These are phyloP conservation scores for Zygosaccharomyces siamensis DNA, from an alignment of 805 yeast genomes.

Conservation along the genomic window DNA sequence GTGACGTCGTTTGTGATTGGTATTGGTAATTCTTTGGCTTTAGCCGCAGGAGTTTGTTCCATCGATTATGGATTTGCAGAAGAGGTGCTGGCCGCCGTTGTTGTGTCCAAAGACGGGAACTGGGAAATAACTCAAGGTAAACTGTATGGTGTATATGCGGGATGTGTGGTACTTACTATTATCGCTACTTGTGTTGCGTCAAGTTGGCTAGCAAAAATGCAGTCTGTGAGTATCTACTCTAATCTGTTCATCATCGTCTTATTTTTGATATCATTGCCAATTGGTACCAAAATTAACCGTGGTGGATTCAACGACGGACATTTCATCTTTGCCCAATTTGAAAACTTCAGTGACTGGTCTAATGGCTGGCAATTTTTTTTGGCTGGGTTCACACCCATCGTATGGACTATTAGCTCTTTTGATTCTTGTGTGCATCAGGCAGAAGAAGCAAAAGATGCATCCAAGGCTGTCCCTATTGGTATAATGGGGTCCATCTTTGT, in stretches of 20 bases:
- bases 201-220: constrained; percentile 48
- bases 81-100: constrained; percentile 50
- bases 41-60: constrained; percentile 55
- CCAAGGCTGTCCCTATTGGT: constrained; percentile 58
- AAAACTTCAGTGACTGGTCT: constrained; percentile 49
- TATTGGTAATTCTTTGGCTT: constrained; percentile 54
- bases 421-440: constrained; percentile 69
- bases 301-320: constrained; percentile 43
- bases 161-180: constrained; percentile 46
- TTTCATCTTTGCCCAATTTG: constrained; percentile 50
- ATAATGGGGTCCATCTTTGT: constrained; percentile 52
- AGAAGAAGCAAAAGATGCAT: constrained; percentile 62
- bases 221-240: constrained; percentile 47
- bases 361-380: constrained; percentile 51
- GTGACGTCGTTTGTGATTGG: constrained; percentile 55
- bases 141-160: constrained; percentile 57
- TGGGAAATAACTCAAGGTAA: constrained; percentile 48
- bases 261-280: constrained; percentile 55
- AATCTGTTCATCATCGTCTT: constrained; percentile 48
- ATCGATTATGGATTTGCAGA: constrained; percentile 31
- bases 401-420: constrained; percentile 72
- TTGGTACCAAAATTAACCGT: constrained; percentile 40
- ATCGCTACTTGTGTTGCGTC: constrained; percentile 50
- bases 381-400: constrained; percentile 55
- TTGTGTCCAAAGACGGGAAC: constrained; percentile 40